These are phyloP conservation scores for Biscogniauxia marginata DNA, from an alignment of 2,329 filamentous ascomycete genomes.

Conservation along the genomic window DNA sequence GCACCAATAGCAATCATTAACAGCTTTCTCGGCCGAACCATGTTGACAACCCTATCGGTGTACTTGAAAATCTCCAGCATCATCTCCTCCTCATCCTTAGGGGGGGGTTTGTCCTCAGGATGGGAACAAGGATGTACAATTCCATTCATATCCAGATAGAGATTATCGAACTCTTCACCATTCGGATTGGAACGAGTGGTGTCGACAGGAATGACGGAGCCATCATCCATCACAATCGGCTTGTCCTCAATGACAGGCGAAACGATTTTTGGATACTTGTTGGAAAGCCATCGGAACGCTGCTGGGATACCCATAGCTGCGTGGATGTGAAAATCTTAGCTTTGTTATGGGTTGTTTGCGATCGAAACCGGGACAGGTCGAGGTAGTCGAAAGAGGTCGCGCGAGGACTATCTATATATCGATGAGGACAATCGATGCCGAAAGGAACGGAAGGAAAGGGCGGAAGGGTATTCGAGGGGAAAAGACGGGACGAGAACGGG, in stretches of 20 bases:
- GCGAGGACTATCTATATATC: neutral
- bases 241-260: constrained; percentile 85
- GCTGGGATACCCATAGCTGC: constrained; percentile 85
- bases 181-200: constrained; percentile 86
- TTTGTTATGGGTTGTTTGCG: neutral
- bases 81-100: constrained; percentile 96
- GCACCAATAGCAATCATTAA: constrained; percentile 95
- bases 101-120: constrained; percentile 87
- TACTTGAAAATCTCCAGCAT: constrained; percentile 98
- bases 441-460: neutral
- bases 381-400: neutral
- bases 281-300: constrained; percentile 93
- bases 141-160: constrained; percentile 99
- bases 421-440: neutral
- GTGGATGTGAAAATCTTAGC: constrained; percentile 1
- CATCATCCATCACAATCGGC: constrained; percentile 76
- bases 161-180: constrained; percentile 95
- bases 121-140: constrained; percentile 99
- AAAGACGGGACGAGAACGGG: neutral
- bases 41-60: constrained; percentile 97
- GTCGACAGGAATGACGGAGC: constrained; percentile 80
- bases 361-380: neutral
- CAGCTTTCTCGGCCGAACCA: constrained; percentile 93
- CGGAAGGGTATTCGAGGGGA: neutral
- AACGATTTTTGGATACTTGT: constrained; percentile 97